Evolutionary conservation across 2,329 filamentous ascomycete genomes (phyloP), one percentile per base, ranked within the genome.

Genomic region (Myriosclerotinia curreyana): DNA sequence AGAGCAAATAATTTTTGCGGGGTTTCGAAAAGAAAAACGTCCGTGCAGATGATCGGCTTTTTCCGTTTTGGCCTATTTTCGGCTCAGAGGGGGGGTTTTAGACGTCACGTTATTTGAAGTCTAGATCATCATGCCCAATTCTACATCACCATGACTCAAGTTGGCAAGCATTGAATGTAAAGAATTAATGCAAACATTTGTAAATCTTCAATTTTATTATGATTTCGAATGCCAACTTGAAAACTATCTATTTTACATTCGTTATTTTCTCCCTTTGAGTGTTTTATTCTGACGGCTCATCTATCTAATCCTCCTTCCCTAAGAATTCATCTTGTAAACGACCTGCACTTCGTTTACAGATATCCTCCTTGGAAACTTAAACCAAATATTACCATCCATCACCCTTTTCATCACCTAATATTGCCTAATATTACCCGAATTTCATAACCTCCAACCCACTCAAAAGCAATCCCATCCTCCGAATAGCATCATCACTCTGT

Each of bases 341-440:
- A 75, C 71, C 75, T 76, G 75, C 75, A 76, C 75, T 75, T 75
- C 73, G 72, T 66, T 68, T 66, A 48, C 48, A 64, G 65, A 25
- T 42, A 48, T 42, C 54, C 22, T 52, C n/a, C 52, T 53, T 60
- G 54, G 31, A 15, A 48, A 25, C 31, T 48, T 42, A 48, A 48
- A 59, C 31, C 55, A 59, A 59, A 59, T 49, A 59, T 59, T 36
- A 34, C 42, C 36, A 44, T 49, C 53, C 44, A 48, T 44, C 61
- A 11, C 28, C 36, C 11, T 53, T n/a, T 28, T 42, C 36, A 22
- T 58, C 38, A 50, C 52, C 51, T 51, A 31, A 42, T 44, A 34
- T 42, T 52, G 56, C 42, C 15, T 20, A 20, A n/a, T n/a, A n/a
- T n/a, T n/a, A n/a, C n/a, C n/a, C n/a, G n/a, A n/a, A 34, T 36